Base-by-base conservation (phyloP, 164 flowering plant species). In the Tetrastigma voinierianum region DNA sequence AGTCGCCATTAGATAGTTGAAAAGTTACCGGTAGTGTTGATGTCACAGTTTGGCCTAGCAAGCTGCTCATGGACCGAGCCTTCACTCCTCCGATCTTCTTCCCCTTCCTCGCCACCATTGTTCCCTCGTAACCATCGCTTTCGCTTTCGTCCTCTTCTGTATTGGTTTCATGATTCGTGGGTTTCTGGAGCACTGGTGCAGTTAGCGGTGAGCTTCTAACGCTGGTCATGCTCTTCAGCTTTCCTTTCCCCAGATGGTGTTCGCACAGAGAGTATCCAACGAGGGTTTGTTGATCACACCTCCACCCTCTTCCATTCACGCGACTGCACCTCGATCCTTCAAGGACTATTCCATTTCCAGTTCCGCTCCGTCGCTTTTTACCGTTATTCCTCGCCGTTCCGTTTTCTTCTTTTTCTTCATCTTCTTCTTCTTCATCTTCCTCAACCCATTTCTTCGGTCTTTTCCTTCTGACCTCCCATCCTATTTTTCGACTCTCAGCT, bases 281-380 rank as follows among this genome's bases (percentile, higher is more conserved):
- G 9, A 88, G 85, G 21, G n/a, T n/a, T n/a, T 78, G 91, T 47
- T 93, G 96, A 56, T 88, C 81, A 67, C 98, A 92, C 58, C 98
- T 77, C 98, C 98, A 92, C 24, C 96, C 96, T 59, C 96, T 74
- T 11, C 96, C 98, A 60, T 93, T 90, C 11, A 88, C 86, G 0
- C 96, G 90, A 62, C 96, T 93, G 77, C 96, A 93, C 81, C 96
- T 76, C 32, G 96, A 92, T 15, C 96, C 93, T 64, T 86, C 95
- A 32, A 32, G 40, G 3, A 32, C 6, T 32, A 32, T 32, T 7
- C n/a, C n/a, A n/a, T n/a, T n/a, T n/a, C 49, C 12, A 14, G 49
- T 6, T 47, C 16, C 49, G 8, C 14, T 14, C 49, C 49, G 15
- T n/a, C 52, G 5, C 8, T 49, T 14, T 49, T n/a, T 13, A 2